Percentiles rank a stretch among this genome's conserved stretches.
phyloP scores from a whole-genome alignment of 352 stramenopile genomes.

The Halophytophthora polymorphica region DNA sequence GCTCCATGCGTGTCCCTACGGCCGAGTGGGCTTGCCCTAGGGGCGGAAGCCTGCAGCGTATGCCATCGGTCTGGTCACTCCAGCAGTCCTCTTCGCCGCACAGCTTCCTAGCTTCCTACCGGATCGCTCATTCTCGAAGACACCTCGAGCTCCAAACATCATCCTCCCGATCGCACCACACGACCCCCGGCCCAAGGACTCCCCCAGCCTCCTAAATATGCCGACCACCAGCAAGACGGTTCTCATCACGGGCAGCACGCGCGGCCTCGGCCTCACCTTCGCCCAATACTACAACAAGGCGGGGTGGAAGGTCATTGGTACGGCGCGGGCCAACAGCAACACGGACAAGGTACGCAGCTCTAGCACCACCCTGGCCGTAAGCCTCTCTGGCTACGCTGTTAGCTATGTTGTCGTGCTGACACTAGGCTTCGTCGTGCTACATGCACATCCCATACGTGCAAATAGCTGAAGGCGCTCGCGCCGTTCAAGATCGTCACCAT shows the following conservation, averaged over 20 bases:
- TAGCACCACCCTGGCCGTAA: neutral
- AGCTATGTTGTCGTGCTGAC: neutral
- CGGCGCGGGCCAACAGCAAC: slow-evolving; percentile 25
- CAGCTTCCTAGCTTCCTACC: too few relatives aligned
- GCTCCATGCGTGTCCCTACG: too few relatives aligned
- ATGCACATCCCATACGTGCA: neutral
- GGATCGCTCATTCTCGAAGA: slow-evolving; percentile 14
- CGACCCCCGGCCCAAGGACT: neutral
- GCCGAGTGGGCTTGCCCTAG: too few relatives aligned
- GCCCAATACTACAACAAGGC: slow-evolving; percentile 34
- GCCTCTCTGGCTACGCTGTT: neutral
- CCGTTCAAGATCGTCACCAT: slow-evolving; percentile 39
- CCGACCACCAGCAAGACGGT: slow-evolving; percentile 29
- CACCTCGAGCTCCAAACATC: neutral
- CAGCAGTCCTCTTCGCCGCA: too few relatives aligned
- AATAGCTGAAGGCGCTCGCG: slow-evolving; percentile 19
- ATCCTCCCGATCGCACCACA: neutral
- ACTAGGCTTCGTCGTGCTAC: neutral
- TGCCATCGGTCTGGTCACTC: too few relatives aligned
- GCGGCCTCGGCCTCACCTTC: slow-evolving; percentile 41
- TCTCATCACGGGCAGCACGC: slow-evolving; percentile 42
- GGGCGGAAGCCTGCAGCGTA: too few relatives aligned
- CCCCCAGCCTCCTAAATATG: slow-evolving; percentile 4
- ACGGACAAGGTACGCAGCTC: slow-evolving; percentile 24
- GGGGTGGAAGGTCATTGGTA: slow-evolving; percentile 43